phyloP scores from a whole-genome alignment of 2,329 filamentous ascomycete genomes.

The Neonectria sp. region DNA sequence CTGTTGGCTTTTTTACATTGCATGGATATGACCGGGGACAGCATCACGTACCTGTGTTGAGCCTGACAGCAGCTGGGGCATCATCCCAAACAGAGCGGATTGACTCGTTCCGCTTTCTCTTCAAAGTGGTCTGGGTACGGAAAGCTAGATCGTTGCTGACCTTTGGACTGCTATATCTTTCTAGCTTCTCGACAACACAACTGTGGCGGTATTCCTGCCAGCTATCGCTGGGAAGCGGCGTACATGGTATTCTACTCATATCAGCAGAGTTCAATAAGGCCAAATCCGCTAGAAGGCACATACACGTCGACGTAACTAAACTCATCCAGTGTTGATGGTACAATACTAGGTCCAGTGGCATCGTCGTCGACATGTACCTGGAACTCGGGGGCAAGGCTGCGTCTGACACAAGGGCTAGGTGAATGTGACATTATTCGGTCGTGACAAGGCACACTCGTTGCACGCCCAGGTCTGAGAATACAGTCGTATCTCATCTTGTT shows the following conservation, averaged over 20 bases:
- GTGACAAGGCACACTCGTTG: conserved; percentile 18
- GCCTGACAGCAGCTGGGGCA: neutral
- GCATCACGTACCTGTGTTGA: conserved; percentile 14
- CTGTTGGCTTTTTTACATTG: neutral
- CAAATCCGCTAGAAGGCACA: neutral
- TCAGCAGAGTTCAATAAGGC: neutral
- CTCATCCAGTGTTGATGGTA: conserved; percentile 32
- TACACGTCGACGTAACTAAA: conserved; percentile 36
- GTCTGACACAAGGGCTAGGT: conserved; percentile 2
- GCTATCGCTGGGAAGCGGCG: conserved; percentile 23
- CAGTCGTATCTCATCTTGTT: neutral
- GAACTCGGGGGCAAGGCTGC: conserved; percentile 1
- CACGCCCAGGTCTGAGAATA: neutral
- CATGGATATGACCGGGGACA: neutral
- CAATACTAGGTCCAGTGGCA: neutral
- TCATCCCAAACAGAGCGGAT: conserved; percentile 30
- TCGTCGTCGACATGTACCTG: conserved; percentile 9
- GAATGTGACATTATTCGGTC: neutral
- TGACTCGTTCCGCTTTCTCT: conserved; percentile 38
- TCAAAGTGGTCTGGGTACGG: neutral
- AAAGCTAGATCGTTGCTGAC: neutral
- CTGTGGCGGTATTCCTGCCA: neutral
- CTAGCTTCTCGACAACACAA: neutral
- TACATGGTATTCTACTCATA: conserved; percentile 38
- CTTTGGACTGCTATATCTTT: neutral